Evolutionary conservation across 495 filamentous ascomycete species (phyloP), one percentile per base, ranked within the genome.

Genomic region (Xylaria longipes): DNA sequence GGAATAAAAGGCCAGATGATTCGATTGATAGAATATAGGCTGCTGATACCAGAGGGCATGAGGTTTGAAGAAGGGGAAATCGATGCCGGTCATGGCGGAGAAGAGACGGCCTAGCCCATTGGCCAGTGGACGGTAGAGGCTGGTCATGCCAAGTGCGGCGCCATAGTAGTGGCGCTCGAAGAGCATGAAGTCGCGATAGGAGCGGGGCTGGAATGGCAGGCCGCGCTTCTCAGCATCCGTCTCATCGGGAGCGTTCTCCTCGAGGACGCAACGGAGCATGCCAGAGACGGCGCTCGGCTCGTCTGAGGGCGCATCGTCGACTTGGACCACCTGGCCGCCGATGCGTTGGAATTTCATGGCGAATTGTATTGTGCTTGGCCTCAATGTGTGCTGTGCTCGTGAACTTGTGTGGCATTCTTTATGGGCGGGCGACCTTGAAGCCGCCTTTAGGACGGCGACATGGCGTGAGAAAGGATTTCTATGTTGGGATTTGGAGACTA

Each of bases 151-250:
- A 6, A 72, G 27, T 29, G 70, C 70, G 56, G 70, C 70, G 15
- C 56, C 56, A 45, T 72, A 72, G 64, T 72, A 72, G 20, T 72
- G 70, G 4, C 56, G 52, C 43, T 72, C 63, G 12, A 72, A 72
- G 29, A 72, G 70, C 70, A 72, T 72, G 45, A 72, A 72, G 65
- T 72, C 70, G n/a, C 70, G 63, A 22, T 68, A 72, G 0, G 70
- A 72, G 31, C 63, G 70, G 2, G 70, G 70, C 45, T 72, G 70
- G 56, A 72, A 72, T 0, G 70, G 70, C 54, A 72, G 64, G 8
- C 1, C 39, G 25, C 70, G 64, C 11, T 72, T 72, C 14, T 45
- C 29, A 8, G 56, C 12, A 31, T 72, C 70, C n/a, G 3, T 25
- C 5, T 5, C 22, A 29, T 72, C 70, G 0, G 70, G 70, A 0